These are phyloP conservation scores for Backusella liffmaniae DNA, from an alignment of 192 early-diverging fungal genomes.

Conservation along the genomic window DNA sequence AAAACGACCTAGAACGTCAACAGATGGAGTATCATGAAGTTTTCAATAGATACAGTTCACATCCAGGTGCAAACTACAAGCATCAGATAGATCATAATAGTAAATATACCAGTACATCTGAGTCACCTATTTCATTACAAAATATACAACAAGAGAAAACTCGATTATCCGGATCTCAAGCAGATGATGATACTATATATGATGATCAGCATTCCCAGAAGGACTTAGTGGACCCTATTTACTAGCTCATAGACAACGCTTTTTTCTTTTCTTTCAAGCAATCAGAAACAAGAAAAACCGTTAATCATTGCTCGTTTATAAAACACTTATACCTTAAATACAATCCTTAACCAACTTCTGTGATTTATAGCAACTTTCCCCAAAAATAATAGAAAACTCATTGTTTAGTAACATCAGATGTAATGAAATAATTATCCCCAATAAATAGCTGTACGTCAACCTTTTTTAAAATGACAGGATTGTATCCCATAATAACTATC, in stretches of 20 bases:
- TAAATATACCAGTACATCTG: background rate
- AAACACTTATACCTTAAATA: background rate
- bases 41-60: background rate
- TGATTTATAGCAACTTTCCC: background rate
- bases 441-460: background rate
- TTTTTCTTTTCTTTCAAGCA: background rate
- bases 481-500: background rate
- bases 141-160: background rate
- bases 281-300: background rate
- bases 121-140: background rate
- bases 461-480: background rate
- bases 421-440: background rate
- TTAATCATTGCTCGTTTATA: background rate
- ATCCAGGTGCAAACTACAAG: background rate
- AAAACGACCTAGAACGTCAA: background rate
- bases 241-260: background rate
- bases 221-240: background rate
- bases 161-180: background rate
- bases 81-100: background rate
- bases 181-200: background rate
- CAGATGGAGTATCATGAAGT: constrained; percentile 5
- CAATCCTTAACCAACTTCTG: background rate
- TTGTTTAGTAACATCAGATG: background rate
- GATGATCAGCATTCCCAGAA: constrained; percentile 1
- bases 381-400: background rate